These are phyloP conservation scores for Rhynchospora tenuis DNA, from an alignment of 176 grass and related monocot species.

Conservation along the genomic window DNA sequence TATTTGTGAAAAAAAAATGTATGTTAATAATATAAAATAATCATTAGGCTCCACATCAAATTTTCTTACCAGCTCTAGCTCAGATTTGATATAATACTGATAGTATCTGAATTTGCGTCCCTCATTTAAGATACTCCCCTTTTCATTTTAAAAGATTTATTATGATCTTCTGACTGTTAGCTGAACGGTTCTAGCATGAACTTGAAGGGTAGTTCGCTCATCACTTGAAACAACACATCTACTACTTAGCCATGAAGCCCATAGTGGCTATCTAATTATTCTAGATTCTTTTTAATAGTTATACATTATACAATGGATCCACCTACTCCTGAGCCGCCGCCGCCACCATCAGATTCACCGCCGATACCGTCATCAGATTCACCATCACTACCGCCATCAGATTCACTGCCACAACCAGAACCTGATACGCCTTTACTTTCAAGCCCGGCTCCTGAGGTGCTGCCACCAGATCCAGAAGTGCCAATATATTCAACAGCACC, in stretches of 20 bases:
- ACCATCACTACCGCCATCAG: conserved; percentile 13
- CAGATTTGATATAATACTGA: too few species aligned
- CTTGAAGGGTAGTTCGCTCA: conserved; percentile 9
- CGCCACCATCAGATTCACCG: not conserved
- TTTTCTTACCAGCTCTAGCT: too few species aligned
- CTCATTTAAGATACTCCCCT: not conserved
- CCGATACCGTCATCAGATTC: not conserved
- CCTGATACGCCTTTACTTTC: conserved; percentile 30
- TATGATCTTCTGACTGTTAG: conserved; percentile 10
- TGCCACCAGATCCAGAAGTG: conserved; percentile 9
- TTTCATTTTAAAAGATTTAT: not conserved
- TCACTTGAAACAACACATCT: not conserved
- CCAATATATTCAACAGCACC: conserved; percentile 27
- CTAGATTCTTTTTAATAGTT: not conserved
- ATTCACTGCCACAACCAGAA: not conserved
- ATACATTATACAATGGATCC: conserved; percentile 12
- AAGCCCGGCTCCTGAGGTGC: not conserved
- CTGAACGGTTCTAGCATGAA: not conserved
- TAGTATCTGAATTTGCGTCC: too few species aligned
- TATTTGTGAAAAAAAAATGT: too few species aligned
- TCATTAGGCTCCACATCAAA: too few species aligned
- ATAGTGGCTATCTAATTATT: not conserved
- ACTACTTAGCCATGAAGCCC: not conserved
- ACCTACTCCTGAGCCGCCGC: not conserved
- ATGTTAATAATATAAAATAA: too few species aligned